These are phyloP conservation scores for Musa acuminata DNA, from an alignment of 176 grass and related monocot species.

Conservation along the genomic window DNA sequence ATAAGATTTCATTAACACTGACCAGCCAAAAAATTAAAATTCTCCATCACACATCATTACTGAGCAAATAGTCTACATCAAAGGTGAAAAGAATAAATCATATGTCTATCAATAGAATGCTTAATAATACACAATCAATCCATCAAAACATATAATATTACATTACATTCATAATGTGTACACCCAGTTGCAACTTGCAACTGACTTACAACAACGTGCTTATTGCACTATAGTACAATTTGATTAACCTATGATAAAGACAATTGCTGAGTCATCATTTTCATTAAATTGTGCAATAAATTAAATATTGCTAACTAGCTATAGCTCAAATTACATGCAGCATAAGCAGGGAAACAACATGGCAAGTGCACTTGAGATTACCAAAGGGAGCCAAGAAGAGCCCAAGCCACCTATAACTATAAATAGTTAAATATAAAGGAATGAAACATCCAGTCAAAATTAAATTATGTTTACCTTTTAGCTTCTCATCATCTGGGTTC, in stretches of 20 bases:
- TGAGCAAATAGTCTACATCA: background rate
- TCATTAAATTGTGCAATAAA: background rate
- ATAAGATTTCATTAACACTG: background rate
- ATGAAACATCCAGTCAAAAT: background rate
- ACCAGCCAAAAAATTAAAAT: background rate
- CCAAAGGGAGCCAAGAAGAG: background rate
- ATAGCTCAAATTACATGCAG: background rate
- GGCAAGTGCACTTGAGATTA: background rate
- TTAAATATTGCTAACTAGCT: background rate
- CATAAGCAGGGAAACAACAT: background rate
- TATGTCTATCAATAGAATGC: background rate
- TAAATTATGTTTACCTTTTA: slow-evolving; percentile 3
- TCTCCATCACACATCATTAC: background rate
- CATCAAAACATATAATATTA: background rate
- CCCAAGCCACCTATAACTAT: background rate
- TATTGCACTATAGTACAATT: background rate
- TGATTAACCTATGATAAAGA: background rate
- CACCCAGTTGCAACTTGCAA: background rate
- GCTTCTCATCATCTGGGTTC: background rate
- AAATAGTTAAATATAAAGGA: background rate
- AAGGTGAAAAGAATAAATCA: background rate
- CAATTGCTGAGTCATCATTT: background rate
- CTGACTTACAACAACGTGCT: background rate
- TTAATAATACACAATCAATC: background rate
- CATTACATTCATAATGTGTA: background rate